A percentile compares a stretch with the other conserved stretches of the same genome.
These are phyloP conservation scores for Lenzites betulinus DNA, from an alignment of 768 basidiomycete species.

Conservation along the genomic window DNA sequence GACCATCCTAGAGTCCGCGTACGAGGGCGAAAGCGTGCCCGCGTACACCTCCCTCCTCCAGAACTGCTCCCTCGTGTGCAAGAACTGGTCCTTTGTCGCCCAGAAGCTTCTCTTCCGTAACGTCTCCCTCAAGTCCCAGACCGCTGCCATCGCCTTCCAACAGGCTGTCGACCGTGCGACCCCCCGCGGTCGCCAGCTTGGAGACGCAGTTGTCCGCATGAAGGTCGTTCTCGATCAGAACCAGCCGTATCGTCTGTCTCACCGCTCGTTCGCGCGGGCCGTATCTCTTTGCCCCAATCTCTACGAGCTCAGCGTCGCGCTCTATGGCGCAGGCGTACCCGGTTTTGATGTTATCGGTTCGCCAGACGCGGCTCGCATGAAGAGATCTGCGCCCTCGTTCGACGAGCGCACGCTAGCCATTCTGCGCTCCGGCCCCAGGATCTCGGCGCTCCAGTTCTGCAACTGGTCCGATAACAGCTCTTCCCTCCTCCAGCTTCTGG, in stretches of 20 bases:
- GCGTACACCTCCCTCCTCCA: slow-evolving; percentile 46
- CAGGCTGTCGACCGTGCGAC: slow-evolving; percentile 50
- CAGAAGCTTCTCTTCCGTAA: slow-evolving; percentile 66
- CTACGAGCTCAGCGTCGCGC: slow-evolving; percentile 52
- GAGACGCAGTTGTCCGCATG: slow-evolving; percentile 55
- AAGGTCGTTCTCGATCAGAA: slow-evolving; percentile 65
- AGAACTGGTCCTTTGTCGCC: slow-evolving; percentile 61
- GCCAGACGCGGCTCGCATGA: slow-evolving; percentile 15
- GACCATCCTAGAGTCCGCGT: slow-evolving; percentile 61
- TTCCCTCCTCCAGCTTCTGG: slow-evolving; percentile 60
- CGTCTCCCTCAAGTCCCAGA: slow-evolving; percentile 55
- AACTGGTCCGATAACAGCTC: slow-evolving; percentile 72
- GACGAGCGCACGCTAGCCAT: slow-evolving; percentile 47
- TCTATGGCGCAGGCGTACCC: slow-evolving; percentile 59
- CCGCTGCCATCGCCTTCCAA: slow-evolving; percentile 55
- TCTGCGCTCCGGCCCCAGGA: slow-evolving; percentile 58
- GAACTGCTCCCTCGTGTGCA: slow-evolving; percentile 64
- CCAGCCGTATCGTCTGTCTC: slow-evolving; percentile 59
- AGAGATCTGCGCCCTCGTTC: slow-evolving; percentile 25
- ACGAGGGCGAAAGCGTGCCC: slow-evolving; percentile 39
- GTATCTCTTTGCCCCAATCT: slow-evolving; percentile 63
- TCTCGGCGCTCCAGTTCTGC: slow-evolving; percentile 55
- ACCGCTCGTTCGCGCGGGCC: slow-evolving; percentile 58
- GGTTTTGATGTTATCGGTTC: slow-evolving; percentile 52
- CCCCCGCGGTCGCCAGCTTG: slow-evolving; percentile 50